A percentile compares a stretch with the other conserved stretches of the same genome.
These are phyloP conservation scores for Wickerhamomyces sp. DNA, from an alignment of 1,139 yeast genomes.

Conservation along the genomic window DNA sequence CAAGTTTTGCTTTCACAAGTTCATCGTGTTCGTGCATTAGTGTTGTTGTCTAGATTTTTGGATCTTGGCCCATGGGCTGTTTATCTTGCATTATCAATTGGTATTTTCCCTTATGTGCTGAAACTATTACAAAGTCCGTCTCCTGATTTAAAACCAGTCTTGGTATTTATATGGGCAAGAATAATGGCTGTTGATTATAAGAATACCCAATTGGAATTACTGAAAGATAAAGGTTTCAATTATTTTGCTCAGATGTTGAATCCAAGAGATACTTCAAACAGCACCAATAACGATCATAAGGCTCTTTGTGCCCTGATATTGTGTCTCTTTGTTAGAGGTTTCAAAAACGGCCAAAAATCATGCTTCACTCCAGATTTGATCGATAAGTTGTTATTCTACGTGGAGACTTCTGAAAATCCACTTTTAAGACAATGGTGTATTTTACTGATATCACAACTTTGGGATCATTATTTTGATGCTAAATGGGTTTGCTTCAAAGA, in stretches of 20 bases:
- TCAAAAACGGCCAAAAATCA: conserved; percentile 72
- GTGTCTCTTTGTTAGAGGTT: conserved; percentile 76
- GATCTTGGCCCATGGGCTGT: conserved; percentile 99
- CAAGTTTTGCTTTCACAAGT: conserved; percentile 93
- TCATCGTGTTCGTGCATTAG: conserved; percentile 85
- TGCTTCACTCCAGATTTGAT: conserved; percentile 74
- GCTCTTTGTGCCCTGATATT: conserved; percentile 95
- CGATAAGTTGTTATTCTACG: conserved; percentile 59
- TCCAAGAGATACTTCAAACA: conserved; percentile 40
- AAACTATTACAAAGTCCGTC: conserved; percentile 92
- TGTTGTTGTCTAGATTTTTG: conserved; percentile 74
- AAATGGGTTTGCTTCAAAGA: conserved; percentile 67
- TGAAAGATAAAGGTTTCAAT: conserved; percentile 86
- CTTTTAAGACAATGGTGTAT: conserved; percentile 90
- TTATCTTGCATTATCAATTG: conserved; percentile 84
- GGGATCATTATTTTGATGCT: conserved; percentile 72
- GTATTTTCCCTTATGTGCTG: conserved; percentile 92
- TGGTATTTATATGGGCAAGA: conserved; percentile 96
- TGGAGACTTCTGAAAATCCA: conserved; percentile 76
- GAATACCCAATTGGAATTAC: conserved; percentile 85
- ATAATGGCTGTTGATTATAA: conserved; percentile 93
- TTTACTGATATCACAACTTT: conserved; percentile 69
- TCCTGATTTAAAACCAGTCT: conserved; percentile 87
- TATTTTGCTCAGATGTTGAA: conserved; percentile 77
- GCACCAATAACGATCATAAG: conserved; percentile 69